Conservation (phyloP, 163 green algal genomes). For the Coccomyxa subellipsoidea region DNA sequence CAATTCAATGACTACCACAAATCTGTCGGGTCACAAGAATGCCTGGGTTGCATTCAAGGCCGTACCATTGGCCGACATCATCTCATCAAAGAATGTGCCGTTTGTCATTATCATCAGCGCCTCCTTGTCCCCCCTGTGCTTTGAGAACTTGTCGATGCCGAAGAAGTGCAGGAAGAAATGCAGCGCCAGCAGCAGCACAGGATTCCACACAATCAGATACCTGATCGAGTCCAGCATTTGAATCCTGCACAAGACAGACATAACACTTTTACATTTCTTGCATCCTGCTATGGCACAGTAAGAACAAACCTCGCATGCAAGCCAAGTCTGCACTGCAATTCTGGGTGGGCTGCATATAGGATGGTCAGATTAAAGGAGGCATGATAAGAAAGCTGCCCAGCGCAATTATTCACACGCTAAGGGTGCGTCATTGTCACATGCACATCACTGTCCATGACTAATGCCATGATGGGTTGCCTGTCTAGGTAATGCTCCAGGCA, state of each 20-base stretch:
- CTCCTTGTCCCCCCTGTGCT: slow-evolving; percentile 5
- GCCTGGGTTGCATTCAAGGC: background rate
- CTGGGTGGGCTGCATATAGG: too few species aligned
- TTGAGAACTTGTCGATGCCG: slow-evolving; percentile 28
- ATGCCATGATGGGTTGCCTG: too few species aligned
- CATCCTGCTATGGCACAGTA: too few species aligned
- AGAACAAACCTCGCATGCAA: too few species aligned
- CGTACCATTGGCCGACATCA: background rate
- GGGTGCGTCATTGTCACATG: too few species aligned
- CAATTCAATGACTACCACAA: background rate
- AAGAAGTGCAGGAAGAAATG: slow-evolving; percentile 51
- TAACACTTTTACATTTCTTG: background rate
- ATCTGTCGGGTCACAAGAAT: background rate
- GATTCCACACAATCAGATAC: slow-evolving; percentile 89
- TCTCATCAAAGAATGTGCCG: background rate
- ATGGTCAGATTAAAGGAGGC: too few species aligned
- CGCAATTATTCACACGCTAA: too few species aligned
- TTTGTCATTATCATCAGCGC: background rate
- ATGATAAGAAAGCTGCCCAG: too few species aligned
- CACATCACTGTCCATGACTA: background rate
- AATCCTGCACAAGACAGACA: slow-evolving; percentile 44
- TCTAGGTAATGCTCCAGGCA: too few species aligned
- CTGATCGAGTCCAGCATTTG: slow-evolving; percentile 76
- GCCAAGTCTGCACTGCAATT: too few species aligned
- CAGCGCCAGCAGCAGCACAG: slow-evolving; percentile 71